A percentile compares a stretch with the other conserved stretches of the same genome.
phyloP scores from a whole-genome alignment of 2,329 filamentous ascomycete species.

The Colletotrichum kahawae region DNA sequence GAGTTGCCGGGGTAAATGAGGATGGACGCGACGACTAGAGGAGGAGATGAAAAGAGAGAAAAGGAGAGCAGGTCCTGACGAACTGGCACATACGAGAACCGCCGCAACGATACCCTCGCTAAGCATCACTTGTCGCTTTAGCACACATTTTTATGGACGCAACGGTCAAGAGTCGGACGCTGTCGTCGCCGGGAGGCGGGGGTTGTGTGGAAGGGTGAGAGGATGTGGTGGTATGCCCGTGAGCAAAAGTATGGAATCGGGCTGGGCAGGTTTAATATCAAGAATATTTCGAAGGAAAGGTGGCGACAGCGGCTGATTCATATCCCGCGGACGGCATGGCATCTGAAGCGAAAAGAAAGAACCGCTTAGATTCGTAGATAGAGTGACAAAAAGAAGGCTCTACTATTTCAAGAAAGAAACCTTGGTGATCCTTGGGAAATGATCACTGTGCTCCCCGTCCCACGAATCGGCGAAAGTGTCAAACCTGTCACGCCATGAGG shows the following conservation, averaged over 20 bases:
- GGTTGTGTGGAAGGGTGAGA: background rate
- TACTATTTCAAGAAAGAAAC: background rate
- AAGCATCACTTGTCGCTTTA: background rate
- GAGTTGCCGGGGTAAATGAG: constrained; percentile 7
- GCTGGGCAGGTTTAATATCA: background rate
- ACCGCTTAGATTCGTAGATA: background rate
- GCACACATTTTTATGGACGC: background rate
- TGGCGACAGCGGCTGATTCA: background rate
- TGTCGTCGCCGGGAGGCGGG: background rate
- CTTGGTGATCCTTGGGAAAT: background rate
- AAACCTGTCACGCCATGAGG: background rate
- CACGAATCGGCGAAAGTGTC: background rate
- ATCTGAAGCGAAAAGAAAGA: background rate
- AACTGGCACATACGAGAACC: background rate
- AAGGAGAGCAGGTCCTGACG: background rate
- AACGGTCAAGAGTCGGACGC: background rate
- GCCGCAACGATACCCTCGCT: constrained; percentile 21
- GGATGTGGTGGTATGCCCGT: background rate
- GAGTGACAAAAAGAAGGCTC: background rate
- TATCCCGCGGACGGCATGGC: background rate
- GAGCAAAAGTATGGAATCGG: background rate
- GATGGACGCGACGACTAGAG: background rate
- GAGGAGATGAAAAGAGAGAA: background rate
- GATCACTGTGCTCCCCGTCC: background rate
- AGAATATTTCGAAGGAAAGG: background rate